Evolutionary conservation across 805 yeast genomes (phyloP).

Genomic region (Lachancea quebecensis): DNA sequence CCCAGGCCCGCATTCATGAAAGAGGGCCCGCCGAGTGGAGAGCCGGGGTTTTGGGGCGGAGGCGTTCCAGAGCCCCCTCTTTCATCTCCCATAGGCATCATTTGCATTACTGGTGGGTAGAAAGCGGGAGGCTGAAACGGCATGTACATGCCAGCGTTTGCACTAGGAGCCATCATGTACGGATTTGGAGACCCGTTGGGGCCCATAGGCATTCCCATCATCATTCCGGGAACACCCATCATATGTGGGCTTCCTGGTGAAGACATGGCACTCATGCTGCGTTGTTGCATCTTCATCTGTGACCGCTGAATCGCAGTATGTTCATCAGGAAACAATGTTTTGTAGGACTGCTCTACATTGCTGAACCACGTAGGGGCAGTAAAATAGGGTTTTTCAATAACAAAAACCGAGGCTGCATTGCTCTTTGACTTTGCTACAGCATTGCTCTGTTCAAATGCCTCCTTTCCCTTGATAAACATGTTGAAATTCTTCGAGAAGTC

Average conservation of each 20-base stretch:
- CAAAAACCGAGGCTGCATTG: constrained; percentile 26
- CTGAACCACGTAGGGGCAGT: constrained; percentile 76
- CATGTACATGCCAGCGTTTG: constrained; percentile 26
- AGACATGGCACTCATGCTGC: constrained; percentile 27
- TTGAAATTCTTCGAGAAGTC: constrained; percentile 43
- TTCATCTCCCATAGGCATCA: constrained; percentile 24
- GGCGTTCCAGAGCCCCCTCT: constrained; percentile 13
- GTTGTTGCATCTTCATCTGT: constrained; percentile 28
- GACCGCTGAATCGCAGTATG: constrained; percentile 25
- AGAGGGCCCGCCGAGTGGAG: constrained; percentile 25
- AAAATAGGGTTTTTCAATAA: constrained; percentile 56
- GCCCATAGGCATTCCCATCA: constrained; percentile 29
- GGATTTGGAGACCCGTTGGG: constrained; percentile 21
- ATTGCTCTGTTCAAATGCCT: constrained; percentile 25
- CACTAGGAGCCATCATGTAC: constrained; percentile 20
- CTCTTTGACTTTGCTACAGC: constrained; percentile 16
- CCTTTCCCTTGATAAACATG: constrained; percentile 43
- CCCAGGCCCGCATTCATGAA: constrained; percentile 19
- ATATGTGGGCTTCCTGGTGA: constrained; percentile 20
- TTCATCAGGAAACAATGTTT: constrained; percentile 42
- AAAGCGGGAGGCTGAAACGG: constrained; percentile 32
- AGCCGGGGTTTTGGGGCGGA: constrained; percentile 22
- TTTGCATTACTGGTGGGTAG: constrained; percentile 29
- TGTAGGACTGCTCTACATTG: constrained; percentile 51
- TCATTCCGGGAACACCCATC: constrained; percentile 23